Percentiles rank a stretch among this genome's conserved stretches.
phyloP scores from a whole-genome alignment of 306 rosid species.

The Prunus salicina region DNA sequence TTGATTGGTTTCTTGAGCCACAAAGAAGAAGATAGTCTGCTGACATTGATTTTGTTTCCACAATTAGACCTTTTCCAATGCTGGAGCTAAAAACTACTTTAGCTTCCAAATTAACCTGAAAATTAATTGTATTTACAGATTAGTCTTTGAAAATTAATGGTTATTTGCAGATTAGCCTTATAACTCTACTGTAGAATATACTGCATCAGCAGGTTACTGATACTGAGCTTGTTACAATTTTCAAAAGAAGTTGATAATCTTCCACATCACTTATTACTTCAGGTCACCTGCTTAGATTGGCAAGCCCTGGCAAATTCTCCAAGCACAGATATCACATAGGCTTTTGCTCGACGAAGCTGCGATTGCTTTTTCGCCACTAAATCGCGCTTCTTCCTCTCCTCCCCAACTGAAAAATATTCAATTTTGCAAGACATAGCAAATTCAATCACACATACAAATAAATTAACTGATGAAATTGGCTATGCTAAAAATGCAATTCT shows the following conservation, averaged over 20 bases:
- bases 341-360: constrained; percentile 78
- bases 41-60: constrained; percentile 62
- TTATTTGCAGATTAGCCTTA: constrained; percentile 7
- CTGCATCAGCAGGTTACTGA: not conserved
- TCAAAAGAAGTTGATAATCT: not conserved
- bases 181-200: not conserved
- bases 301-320: constrained; percentile 70
- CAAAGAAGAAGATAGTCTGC: constrained; percentile 77
- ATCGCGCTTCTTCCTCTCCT: constrained; percentile 45
- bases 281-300: constrained; percentile 71
- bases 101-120: constrained; percentile 86
- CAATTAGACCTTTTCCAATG: constrained; percentile 56
- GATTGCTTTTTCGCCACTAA: constrained; percentile 39
- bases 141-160: constrained; percentile 21
- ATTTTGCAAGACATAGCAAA: not conserved
- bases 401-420: constrained; percentile 36
- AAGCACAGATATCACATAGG: constrained; percentile 81
- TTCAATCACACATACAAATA: not conserved
- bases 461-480: not conserved
- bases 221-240: not conserved
- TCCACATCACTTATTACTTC: not conserved
- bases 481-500: not conserved
- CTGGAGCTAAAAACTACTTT: constrained; percentile 62
- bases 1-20: constrained; percentile 52
- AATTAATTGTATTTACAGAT: not conserved